A percentile compares a stretch with the other conserved stretches of the same genome.
These are phyloP conservation scores for Euryodendron excelsum DNA, from an alignment of 148 eudicot species.

Conservation along the genomic window DNA sequence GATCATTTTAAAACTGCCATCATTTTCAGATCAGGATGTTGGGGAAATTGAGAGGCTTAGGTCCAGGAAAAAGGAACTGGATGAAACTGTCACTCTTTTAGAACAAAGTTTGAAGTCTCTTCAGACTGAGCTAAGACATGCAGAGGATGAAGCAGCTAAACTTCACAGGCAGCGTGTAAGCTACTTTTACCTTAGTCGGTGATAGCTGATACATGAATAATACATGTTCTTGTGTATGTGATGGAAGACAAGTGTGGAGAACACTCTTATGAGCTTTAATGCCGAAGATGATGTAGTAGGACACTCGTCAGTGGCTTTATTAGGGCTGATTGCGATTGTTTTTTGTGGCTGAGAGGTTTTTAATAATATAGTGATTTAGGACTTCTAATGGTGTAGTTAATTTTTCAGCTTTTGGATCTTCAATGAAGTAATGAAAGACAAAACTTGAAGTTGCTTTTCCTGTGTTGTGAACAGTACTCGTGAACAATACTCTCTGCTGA, in stretches of 20 bases:
- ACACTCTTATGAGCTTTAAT: neutral
- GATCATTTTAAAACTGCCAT: neutral
- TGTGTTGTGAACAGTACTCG: neutral
- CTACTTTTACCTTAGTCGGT: slow-evolving; percentile 1
- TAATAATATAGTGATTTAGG: neutral
- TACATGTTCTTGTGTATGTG: neutral
- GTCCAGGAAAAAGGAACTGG: slow-evolving; percentile 49
- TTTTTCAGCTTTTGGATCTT: neutral
- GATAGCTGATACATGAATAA: neutral
- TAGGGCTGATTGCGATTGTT: neutral
- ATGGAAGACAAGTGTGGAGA: neutral
- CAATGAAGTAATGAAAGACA: neutral
- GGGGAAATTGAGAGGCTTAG: slow-evolving; percentile 57
- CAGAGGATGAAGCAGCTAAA: slow-evolving; percentile 73
- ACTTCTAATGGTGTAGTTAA: neutral
- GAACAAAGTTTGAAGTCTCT: slow-evolving; percentile 44
- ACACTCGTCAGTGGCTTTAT: neutral
- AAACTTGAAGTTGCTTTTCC: neutral
- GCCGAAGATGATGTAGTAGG: neutral
- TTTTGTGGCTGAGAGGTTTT: neutral
- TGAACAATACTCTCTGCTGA: neutral
- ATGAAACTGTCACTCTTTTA: slow-evolving; percentile 38
- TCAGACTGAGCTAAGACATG: slow-evolving; percentile 45
- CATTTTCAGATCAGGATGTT: slow-evolving; percentile 62
- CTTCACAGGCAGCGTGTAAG: slow-evolving; percentile 77